Evolutionary conservation across 164 flowering plant genomes (phyloP), one percentile per base, ranked within the genome.

Genomic region (Paratinospora sagittata): DNA sequence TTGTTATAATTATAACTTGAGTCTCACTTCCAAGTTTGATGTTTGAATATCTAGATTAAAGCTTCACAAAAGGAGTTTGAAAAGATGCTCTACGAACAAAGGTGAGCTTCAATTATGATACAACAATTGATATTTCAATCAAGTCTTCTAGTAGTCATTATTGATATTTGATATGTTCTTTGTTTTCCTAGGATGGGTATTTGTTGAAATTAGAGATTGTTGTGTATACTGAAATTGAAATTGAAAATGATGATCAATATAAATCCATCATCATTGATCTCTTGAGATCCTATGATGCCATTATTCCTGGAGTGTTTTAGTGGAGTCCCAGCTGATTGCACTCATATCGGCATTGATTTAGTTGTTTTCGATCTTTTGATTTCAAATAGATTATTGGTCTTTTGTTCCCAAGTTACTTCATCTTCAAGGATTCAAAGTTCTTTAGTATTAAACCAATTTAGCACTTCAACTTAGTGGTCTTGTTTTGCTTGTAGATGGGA

Each of bases 41-140:
- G 24, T 68, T 52, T n/a, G 39, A 49, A 19, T 66, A 67, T 78
- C 66, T 78, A 94, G 98, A 90, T 94, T 41, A 90, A 90, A 74
- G 82, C 89, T 68, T 84, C 91, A 52, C 83, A 88, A 26, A 85
- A 88, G 78, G 98, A 94, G 78, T 84, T 86, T 66, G 93, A 91
- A 74, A 77, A 58, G 82, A 82, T 88, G 87, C 89, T 90, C 78
- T 81, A 79, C 64, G 97, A 87, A 79, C 92, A 85, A 27, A 89
- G 96, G 98, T 93, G 3, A 72, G 80, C 33, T 57, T 39, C 69
- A 36, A 30, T 43, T 71, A 13, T 58, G 27, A 37, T 61, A 62
- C 21, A 37, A 27, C 12, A 8, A 55, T 21, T 41, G 41, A 33
- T 45, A 23, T 33, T 69, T 30, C 37, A 52, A n/a, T 52, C 60